These are phyloP conservation scores for Aureobasidium leucospermi DNA, from an alignment of 2,329 filamentous ascomycete species.

Conservation along the genomic window DNA sequence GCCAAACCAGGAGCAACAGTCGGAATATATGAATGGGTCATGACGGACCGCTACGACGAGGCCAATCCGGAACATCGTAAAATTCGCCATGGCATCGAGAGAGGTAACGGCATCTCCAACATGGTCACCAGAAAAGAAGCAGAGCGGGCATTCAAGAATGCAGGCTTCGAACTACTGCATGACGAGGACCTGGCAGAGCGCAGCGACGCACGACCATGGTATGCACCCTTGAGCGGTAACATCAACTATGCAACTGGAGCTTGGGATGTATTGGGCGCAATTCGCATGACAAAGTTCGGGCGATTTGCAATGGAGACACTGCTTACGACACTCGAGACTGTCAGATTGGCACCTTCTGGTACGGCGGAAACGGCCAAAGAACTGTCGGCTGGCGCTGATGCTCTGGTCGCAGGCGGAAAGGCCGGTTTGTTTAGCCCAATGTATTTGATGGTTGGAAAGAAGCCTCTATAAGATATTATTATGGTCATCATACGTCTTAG, in stretches of 20 bases:
- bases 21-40: conserved; percentile 97
- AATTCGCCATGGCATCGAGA: conserved; percentile 90
- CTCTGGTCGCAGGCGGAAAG: conserved; percentile 75
- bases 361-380: conserved; percentile 94
- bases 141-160: conserved; percentile 71
- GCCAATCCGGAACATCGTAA: conserved; percentile 75
- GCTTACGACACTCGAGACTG: conserved; percentile 65
- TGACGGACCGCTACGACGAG: conserved; percentile 94
- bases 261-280: conserved; percentile 73
- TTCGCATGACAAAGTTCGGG: conserved; percentile 82
- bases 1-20: conserved; percentile 93
- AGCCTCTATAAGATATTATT: conserved; percentile 46
- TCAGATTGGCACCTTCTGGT: conserved; percentile 69
- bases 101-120: conserved; percentile 93
- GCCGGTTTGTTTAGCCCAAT: conserved; percentile 96
- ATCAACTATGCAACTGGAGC: conserved; percentile 71
- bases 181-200: conserved; percentile 81
- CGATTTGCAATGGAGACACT: conserved; percentile 70
- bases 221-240: conserved; percentile 83
- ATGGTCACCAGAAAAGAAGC: conserved; percentile 86
- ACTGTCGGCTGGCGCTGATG: conserved; percentile 72
- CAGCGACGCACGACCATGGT: conserved; percentile 75
- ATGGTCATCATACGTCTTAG: not conserved
- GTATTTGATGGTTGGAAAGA: conserved; percentile 93
- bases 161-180: conserved; percentile 76